phyloP scores from a whole-genome alignment of 495 filamentous ascomycete genomes.

The Polyplosphaeria fusca region DNA sequence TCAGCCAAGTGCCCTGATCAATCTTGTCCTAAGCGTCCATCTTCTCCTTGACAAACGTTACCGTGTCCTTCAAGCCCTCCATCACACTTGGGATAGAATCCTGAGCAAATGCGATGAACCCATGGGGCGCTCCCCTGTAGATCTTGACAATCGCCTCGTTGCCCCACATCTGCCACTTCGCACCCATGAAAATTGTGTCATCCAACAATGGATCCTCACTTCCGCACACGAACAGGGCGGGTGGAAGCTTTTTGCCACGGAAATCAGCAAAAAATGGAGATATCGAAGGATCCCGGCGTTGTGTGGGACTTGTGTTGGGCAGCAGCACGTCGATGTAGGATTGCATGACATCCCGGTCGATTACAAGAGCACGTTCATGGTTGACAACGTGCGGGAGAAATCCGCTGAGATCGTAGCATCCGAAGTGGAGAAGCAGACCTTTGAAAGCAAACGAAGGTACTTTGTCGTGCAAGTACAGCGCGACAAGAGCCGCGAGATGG shows the following conservation, averaged over 20 bases:
- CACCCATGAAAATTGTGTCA: slow-evolving; percentile 54
- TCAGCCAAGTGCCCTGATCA: no score
- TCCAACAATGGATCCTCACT: slow-evolving; percentile 55
- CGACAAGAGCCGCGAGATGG: slow-evolving; percentile 46
- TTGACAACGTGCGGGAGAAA: slow-evolving; percentile 39
- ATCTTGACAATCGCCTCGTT: slow-evolving; percentile 50
- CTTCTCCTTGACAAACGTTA: slow-evolving; percentile 22
- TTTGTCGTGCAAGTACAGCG: slow-evolving; percentile 46
- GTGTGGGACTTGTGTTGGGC: slow-evolving; percentile 40
- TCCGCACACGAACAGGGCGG: slow-evolving; percentile 52
- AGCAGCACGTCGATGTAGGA: slow-evolving; percentile 46
- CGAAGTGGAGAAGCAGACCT: slow-evolving; percentile 50
- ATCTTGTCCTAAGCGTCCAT: background rate
- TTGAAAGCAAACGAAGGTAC: slow-evolving; percentile 42
- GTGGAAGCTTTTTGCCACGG: slow-evolving; percentile 45
- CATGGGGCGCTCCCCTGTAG: slow-evolving; percentile 54
- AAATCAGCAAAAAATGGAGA: slow-evolving; percentile 46
- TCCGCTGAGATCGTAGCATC: slow-evolving; percentile 45
- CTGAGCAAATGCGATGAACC: slow-evolving; percentile 43
- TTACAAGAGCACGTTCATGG: slow-evolving; percentile 41
- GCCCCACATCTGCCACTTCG: slow-evolving; percentile 52
- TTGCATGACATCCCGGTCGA: slow-evolving; percentile 43
- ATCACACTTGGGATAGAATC: slow-evolving; percentile 17
- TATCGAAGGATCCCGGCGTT: slow-evolving; percentile 39
- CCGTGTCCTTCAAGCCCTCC: slow-evolving; percentile 25